phyloP scores from a whole-genome alignment of 768 basidiomycete genomes.

The Kwoniella botswanensis region DNA sequence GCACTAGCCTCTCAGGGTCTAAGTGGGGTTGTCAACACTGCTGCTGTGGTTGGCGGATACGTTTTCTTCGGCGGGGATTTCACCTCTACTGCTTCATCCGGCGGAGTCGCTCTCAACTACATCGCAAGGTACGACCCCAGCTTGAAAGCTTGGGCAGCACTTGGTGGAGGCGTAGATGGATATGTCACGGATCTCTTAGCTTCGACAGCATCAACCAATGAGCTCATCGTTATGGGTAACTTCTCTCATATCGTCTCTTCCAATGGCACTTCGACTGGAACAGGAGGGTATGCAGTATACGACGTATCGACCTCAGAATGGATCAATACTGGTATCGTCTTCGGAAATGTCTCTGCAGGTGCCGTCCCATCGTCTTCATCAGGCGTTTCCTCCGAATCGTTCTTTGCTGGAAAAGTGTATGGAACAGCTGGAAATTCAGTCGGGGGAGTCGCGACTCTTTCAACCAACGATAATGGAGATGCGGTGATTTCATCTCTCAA shows the following conservation, averaged over 20 bases:
- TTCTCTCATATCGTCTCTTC: conserved; percentile 65
- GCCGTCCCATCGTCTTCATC: conserved; percentile 34
- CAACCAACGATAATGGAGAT: conserved; percentile 64
- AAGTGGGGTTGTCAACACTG: conserved; percentile 74
- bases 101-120: conserved; percentile 64
- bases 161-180: conserved; percentile 79
- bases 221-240: conserved; percentile 73
- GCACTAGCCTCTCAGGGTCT: conserved; percentile 71
- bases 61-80: conserved; percentile 91
- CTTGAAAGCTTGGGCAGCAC: conserved; percentile 69
- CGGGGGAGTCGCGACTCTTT: conserved; percentile 76
- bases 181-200: conserved; percentile 66
- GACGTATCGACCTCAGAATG: conserved; percentile 67
- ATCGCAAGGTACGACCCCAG: conserved; percentile 75
- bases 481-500: conserved; percentile 66
- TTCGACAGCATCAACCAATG: conserved; percentile 57
- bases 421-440: conserved; percentile 67
- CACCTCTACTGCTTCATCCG: conserved; percentile 64
- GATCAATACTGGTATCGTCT: conserved; percentile 73
- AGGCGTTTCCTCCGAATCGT: conserved; percentile 68
- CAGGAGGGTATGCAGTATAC: conserved; percentile 77
- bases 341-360: conserved; percentile 54
- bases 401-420: conserved; percentile 50
- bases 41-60: conserved; percentile 63
- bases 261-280: conserved; percentile 55